Base-by-base conservation (phyloP, 2,329 filamentous ascomycete genomes). In the Falciphora oryzae region DNA sequence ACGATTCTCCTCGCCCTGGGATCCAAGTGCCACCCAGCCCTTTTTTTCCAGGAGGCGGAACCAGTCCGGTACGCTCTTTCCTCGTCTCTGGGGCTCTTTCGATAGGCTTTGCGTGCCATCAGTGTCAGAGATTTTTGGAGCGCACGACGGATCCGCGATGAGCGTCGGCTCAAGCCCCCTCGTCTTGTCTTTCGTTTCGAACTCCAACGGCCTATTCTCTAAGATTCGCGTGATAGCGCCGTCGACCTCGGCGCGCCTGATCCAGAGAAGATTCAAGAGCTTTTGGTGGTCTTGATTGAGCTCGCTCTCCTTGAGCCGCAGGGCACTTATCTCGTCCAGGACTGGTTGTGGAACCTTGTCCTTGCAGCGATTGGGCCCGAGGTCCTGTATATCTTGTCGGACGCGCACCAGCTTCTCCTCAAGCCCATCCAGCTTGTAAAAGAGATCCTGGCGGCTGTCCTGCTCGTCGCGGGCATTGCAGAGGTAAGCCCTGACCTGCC, bases 1-100 rank as follows among this genome's bases (percentile, higher is more conserved):
- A 31, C 66, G 63, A 13, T 61, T 35, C 10, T 35, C n/a, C 31
- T 38, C 29, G 22, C 31, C 59, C 27, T 61, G 7, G 6, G 28
- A 31, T 22, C n/a, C 22, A 14, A 57, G 25, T 11, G 4, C 4
- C 16, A 58, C 7, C 11, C 22, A 27, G 16, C 25, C 50, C 28
- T 14, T 31, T 2, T 63, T 50, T 27, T 58, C 62, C 61, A 57
- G 56, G 31, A 38, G 2, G 11, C 16, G 6, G 53, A 63, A 63
- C 50, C 53, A 57, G 32, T 63, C 29, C 5, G 62, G 50, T 18
- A 63, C 18, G 16, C 22, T 50, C 18, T 11, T 53, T 53, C 44
- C n/a, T 25, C 2, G 7, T n/a, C 44, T 25, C 44, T 2, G 22
- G 22, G 22, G 5, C 44, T 53, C 44, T 11, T 53, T 53, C 18